Conservation (phyloP, 768 basidiomycete genomes). For the Pseudohyphozyma bogoriensis region DNA sequence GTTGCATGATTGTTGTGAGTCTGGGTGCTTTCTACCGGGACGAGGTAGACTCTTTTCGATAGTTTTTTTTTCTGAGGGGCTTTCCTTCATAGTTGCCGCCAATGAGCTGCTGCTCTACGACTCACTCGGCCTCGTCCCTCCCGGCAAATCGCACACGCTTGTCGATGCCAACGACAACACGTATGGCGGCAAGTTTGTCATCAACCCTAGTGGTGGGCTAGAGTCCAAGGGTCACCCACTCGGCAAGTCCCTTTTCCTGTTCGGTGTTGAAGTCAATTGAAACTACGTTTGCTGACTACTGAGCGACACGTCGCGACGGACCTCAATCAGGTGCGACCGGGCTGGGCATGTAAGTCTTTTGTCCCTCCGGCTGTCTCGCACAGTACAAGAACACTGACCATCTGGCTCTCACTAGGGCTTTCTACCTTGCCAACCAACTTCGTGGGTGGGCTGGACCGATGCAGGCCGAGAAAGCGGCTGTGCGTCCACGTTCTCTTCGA, state of each 20-base stretch:
- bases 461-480: constrained; percentile 21
- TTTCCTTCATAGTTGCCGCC: constrained; percentile 12
- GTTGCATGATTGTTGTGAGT: constrained; percentile 73
- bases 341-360: constrained; percentile 28
- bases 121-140: constrained; percentile 61
- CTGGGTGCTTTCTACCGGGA: constrained; percentile 33
- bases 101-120: constrained; percentile 67
- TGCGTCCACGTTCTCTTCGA: too few relatives aligned
- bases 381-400: neutral
- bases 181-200: constrained; percentile 54
- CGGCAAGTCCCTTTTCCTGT: too few relatives aligned
- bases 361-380: too few relatives aligned
- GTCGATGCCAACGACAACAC: constrained; percentile 71
- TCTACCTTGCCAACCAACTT: constrained; percentile 22
- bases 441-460: constrained; percentile 28
- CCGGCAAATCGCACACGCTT: constrained; percentile 59
- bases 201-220: constrained; percentile 56
- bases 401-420: neutral
- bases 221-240: constrained; percentile 74
- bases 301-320: too few relatives aligned
- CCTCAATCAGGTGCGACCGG: constrained; percentile 21
- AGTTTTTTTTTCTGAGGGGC: neutral
- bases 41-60: neutral
- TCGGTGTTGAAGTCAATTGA: too few relatives aligned
- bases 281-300: too few relatives aligned